Evolutionary conservation across 768 basidiomycete species (phyloP).

Genomic region (Infundibulicybe gibba): DNA sequence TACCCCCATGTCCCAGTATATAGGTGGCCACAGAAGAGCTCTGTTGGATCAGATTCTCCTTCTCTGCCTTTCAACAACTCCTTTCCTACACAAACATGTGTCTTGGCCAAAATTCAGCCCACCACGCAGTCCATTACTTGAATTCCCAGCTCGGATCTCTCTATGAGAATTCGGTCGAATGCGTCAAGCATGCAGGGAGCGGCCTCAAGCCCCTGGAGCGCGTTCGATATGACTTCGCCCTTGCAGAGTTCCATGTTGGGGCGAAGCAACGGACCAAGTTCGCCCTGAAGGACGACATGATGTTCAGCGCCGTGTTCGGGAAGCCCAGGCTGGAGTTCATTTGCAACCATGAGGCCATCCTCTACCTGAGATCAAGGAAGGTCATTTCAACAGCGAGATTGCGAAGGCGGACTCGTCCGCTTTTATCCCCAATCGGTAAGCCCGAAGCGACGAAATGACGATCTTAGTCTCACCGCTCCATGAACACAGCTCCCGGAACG

Average conservation of each 20-base stretch:
- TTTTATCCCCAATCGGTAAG: conserved; percentile 3
- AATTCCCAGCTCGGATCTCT: conserved; percentile 9
- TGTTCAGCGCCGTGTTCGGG: conserved; percentile 12
- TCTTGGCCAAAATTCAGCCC: conserved; percentile 2
- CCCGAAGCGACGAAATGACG: neutral
- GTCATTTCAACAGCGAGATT: conserved; percentile 11
- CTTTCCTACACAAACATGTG: neutral
- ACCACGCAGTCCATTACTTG: conserved; percentile 6
- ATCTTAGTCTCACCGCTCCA: no score
- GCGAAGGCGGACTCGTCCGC: conserved; percentile 3
- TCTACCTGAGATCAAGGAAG: conserved; percentile 11
- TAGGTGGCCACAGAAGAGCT: conserved; percentile 1
- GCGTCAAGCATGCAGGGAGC: conserved; percentile 4
- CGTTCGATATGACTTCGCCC: conserved; percentile 6
- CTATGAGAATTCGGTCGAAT: conserved; percentile 9
- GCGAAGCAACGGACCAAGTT: conserved; percentile 6
- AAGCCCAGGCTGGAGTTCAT: conserved; percentile 16
- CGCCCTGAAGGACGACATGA: conserved; percentile 7
- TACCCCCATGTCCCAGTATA: no score
- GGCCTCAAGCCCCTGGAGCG: conserved; percentile 6
- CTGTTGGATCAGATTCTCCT: no score
- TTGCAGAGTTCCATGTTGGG: conserved; percentile 8
- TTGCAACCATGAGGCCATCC: conserved; percentile 17
- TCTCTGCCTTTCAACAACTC: no score
- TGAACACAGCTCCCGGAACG: no score